Conservation (phyloP, 208 protist species). For the Acanthamoeba quina region DNA sequence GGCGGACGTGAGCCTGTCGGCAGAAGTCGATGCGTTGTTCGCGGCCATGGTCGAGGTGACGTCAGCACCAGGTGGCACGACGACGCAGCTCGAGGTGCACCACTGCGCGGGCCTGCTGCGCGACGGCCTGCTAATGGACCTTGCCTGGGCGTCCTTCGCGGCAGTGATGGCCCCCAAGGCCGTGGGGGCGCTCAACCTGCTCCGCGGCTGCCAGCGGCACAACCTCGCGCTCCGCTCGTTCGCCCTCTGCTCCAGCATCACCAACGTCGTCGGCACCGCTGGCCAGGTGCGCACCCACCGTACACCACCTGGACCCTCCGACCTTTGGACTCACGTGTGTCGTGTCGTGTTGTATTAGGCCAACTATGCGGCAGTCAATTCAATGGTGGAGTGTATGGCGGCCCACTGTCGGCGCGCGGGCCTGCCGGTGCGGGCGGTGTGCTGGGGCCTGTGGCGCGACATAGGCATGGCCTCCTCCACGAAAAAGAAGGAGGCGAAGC, state of each 20-base stretch:
- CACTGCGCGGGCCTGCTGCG: conserved; percentile 81
- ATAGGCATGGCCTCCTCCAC: conserved; percentile 77
- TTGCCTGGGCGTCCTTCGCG: conserved; percentile 70
- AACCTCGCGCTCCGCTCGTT: conserved; percentile 76
- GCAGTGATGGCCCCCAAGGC: conserved; percentile 84
- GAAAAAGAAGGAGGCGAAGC: too few species aligned
- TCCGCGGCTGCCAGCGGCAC: not conserved
- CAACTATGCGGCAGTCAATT: conserved; percentile 85
- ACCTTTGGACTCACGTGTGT: too few species aligned
- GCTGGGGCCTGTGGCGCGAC: conserved; percentile 83
- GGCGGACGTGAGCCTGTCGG: not conserved
- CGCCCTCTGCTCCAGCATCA: conserved; percentile 81
- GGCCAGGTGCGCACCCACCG: conserved; percentile 47
- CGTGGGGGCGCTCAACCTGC: conserved; percentile 75
- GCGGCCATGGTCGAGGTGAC: not conserved
- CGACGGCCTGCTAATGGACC: conserved; percentile 76
- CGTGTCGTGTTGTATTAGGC: conserved; percentile 73
- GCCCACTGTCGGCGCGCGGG: conserved; percentile 54
- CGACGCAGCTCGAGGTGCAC: conserved; percentile 73
- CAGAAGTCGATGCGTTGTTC: not conserved
- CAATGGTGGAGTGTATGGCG: conserved; percentile 79
- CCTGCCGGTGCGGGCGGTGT: conserved; percentile 77
- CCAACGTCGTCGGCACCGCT: conserved; percentile 76
- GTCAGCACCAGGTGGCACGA: not conserved
- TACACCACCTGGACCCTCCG: too few species aligned